These are phyloP conservation scores for Xylariaceae sp. DNA, from an alignment of 2,329 filamentous ascomycete species.

Conservation along the genomic window DNA sequence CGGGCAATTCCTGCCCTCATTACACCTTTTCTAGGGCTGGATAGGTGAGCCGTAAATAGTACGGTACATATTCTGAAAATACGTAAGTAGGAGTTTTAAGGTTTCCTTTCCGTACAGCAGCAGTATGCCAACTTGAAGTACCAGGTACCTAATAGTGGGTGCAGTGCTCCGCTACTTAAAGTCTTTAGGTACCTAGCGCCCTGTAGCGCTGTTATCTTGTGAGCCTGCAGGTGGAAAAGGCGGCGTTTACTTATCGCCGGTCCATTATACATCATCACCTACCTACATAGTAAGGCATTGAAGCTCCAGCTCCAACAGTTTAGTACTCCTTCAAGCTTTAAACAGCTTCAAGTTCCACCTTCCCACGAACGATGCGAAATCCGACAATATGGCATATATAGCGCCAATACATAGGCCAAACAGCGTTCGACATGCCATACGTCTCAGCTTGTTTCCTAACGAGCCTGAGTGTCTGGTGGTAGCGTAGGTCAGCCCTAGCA, in stretches of 20 bases:
- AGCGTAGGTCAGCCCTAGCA: slow-evolving; percentile 67
- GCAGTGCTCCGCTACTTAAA: slow-evolving; percentile 10
- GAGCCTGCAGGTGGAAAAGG: slow-evolving; percentile 14
- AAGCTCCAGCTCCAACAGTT: slow-evolving; percentile 13
- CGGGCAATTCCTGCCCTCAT: background rate
- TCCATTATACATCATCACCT: slow-evolving; percentile 28
- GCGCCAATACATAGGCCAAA: slow-evolving; percentile 92
- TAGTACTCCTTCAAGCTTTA: slow-evolving; percentile 1
- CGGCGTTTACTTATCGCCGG: slow-evolving; percentile 38
- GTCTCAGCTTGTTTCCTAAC: slow-evolving; percentile 74
- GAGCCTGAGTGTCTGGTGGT: slow-evolving; percentile 84
- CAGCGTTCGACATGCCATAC: slow-evolving; percentile 88
- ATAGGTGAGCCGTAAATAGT: no score
- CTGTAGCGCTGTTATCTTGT: slow-evolving; percentile 26
- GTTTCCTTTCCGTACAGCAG: no score
- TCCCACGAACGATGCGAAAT: slow-evolving; percentile 35
- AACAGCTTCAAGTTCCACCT: background rate
- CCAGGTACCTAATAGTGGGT: background rate
- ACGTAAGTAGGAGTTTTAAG: no score
- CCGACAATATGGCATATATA: slow-evolving; percentile 82
- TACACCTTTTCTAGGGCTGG: background rate
- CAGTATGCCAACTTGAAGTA: no score
- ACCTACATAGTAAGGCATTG: no score
- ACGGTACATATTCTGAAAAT: no score
- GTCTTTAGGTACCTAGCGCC: slow-evolving; percentile 14